phyloP scores from a whole-genome alignment of 2,329 filamentous ascomycete genomes.

The Aurifilum marmelostoma region DNA sequence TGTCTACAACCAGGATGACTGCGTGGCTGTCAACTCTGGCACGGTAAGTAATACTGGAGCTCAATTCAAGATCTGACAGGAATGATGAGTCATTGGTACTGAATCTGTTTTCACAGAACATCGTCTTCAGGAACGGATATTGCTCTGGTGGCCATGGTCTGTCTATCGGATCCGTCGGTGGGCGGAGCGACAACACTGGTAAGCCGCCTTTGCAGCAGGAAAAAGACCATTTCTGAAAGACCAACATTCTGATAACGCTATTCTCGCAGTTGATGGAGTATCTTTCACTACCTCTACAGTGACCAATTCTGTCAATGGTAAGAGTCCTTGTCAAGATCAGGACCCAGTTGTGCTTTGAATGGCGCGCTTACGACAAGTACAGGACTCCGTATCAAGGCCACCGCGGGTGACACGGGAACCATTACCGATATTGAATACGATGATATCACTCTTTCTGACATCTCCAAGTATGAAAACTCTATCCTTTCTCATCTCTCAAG shows the following conservation, averaged over 20 bases:
- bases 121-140: slow-evolving; percentile 49
- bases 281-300: slow-evolving; percentile 53
- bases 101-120: slow-evolving; percentile 38
- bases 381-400: slow-evolving; percentile 52
- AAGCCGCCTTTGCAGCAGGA: too few species aligned
- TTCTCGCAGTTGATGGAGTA: slow-evolving; percentile 54
- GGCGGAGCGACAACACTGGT: slow-evolving; percentile 55
- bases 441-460: slow-evolving; percentile 25
- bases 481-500: too few species aligned
- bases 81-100: background rate
- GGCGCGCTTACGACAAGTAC: background rate
- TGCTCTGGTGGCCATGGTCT: slow-evolving; percentile 51
- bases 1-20: slow-evolving; percentile 65
- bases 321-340: background rate
- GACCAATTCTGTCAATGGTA: slow-evolving; percentile 55
- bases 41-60: slow-evolving; percentile 29
- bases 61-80: background rate
- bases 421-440: slow-evolving; percentile 42
- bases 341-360: background rate
- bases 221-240: too few species aligned
- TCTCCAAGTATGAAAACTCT: slow-evolving; percentile 20
- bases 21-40: slow-evolving; percentile 60
- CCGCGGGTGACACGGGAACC: slow-evolving; percentile 48
- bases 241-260: too few species aligned
- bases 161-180: slow-evolving; percentile 49